Conservation (phyloP, 371 early-diverging fungal species). For the Mucor saturninus region DNA sequence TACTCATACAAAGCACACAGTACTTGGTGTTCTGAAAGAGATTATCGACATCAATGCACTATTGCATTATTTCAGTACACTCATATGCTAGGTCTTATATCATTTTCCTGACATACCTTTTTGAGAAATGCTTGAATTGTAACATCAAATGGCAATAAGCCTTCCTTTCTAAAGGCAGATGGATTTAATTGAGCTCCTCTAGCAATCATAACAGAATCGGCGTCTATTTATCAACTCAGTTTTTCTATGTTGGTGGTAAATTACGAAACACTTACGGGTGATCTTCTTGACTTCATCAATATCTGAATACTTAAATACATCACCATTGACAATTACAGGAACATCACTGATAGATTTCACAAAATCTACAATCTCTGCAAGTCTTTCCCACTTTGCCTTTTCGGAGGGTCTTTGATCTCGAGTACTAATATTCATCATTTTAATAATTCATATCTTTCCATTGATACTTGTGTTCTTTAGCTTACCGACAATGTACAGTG, state of each 20-base stretch:
- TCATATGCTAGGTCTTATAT: not conserved
- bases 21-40: slow-evolving; percentile 88
- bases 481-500: slow-evolving; percentile 85
- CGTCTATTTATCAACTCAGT: slow-evolving; percentile 13
- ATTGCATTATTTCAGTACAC: not conserved
- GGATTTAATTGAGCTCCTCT: slow-evolving; percentile 85
- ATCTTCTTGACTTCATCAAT: slow-evolving; percentile 59
- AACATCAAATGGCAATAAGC: slow-evolving; percentile 56
- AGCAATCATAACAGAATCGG: slow-evolving; percentile 87
- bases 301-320: slow-evolving; percentile 72
- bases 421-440: slow-evolving; percentile 31
- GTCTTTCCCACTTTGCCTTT: slow-evolving; percentile 88
- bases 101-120: slow-evolving; percentile 31
- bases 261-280: slow-evolving; percentile 42
- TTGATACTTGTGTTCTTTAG: not conserved
- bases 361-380: slow-evolving; percentile 69
- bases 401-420: slow-evolving; percentile 74
- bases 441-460: not conserved
- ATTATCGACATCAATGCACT: slow-evolving; percentile 66
- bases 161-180: slow-evolving; percentile 80
- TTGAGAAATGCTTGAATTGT: slow-evolving; percentile 71
- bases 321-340: slow-evolving; percentile 95
- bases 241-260: not conserved
- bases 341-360: slow-evolving; percentile 54
- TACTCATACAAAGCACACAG: slow-evolving; percentile 83